Evolutionary conservation across 495 filamentous ascomycete species (phyloP), one percentile per base, ranked within the genome.

Genomic region (Lindgomyces ingoldianus): DNA sequence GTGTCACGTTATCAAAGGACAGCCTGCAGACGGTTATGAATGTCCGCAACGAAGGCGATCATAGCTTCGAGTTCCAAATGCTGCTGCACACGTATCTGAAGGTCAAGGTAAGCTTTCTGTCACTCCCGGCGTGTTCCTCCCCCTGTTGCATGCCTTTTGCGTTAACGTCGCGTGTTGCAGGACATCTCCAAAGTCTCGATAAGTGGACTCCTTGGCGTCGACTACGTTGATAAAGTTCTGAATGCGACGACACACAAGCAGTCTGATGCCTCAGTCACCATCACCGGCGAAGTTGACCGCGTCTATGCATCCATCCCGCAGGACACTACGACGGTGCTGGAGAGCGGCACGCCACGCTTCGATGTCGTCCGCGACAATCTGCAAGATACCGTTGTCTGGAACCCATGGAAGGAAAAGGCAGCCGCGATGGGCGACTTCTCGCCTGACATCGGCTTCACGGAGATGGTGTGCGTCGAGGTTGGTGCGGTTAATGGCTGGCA

Each of bases 401-500:
- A 99, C 74, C 95, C 95, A 3, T 97, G 94, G 92, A 80, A 81
- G 29, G 89, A 91, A 56, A 93, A 93, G 75, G 88, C 89, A 8
- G 82, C 81, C 66, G 82, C 81, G 0, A 93, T 98, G 81, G 86
- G 79, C 33, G 94, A 99, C 70, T 96, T 99, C 76, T 85, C 82
- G 48, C 93, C 93, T 3, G 87, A 91, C 69, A 90, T 91, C 60
- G 94, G 91, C 22, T 97, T 87, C 76, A 88, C 89, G 78, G 83
- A 91, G 21, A 96, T 98, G 91, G 21, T 98, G 51, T 97, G 93
- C 75, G 85, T 98, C 48, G 95, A 98, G 78, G 88, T 93, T 6
- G 94, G 95, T 1, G 81, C 87, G 0, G 94, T 99, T 14, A 78
- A 81, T 60, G 83, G 79, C 3, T 97, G 91, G 91, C 85, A 87